Evolutionary conservation across 139 green algal species (phyloP), one percentile per base, ranked within the genome.

Genomic region (Eudorina sp.): DNA sequence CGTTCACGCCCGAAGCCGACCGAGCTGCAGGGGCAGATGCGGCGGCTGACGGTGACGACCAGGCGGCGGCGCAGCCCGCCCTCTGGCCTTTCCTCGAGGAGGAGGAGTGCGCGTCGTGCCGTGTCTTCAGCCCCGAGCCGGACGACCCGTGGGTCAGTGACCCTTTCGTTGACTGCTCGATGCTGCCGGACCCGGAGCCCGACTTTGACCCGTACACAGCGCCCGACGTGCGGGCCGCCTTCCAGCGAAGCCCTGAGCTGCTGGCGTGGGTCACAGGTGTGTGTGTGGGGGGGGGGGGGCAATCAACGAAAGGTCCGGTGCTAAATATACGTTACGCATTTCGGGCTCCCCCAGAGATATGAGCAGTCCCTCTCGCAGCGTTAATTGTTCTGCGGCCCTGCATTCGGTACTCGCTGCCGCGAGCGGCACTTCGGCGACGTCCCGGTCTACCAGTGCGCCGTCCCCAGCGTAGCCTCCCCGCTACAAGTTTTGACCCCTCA

Each of bases 161-260:
- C 29, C 13, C 13, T 13, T 27, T 73, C 36, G 34, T 79, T 40
- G 73, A 81, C 27, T 81, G 73, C 73, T 81, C 25, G 27, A 53
- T 62, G 73, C 31, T 9, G 75, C 75, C 48, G 4, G 48, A 69
- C 9, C 60, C 60, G 11, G 60, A 73, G 6, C 53, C 41, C 0
- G 80, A 86, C 43, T 86, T 86, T 16, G 80, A 86, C n/a, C 29
- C 43, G 11, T 86, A 51, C 60, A 86, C 80, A 13, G 58, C 80
- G 16, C 80, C 80, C 27, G 80, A 86, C 14, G 80, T 86, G 43
- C 60, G 60, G 11, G 80, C 60, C 3, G 80, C 60, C 14, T 86
- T 86, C 41, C 43, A 36, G 60, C 60, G 14, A 7, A 8, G 16
- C n/a, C n/a, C 80, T 0, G 38, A 55, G 27, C 78, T 85, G 55